Percentiles rank a stretch among this genome's conserved stretches.
These are phyloP conservation scores for Fusarium poae DNA, from an alignment of 2,329 filamentous ascomycete genomes.

Conservation along the genomic window DNA sequence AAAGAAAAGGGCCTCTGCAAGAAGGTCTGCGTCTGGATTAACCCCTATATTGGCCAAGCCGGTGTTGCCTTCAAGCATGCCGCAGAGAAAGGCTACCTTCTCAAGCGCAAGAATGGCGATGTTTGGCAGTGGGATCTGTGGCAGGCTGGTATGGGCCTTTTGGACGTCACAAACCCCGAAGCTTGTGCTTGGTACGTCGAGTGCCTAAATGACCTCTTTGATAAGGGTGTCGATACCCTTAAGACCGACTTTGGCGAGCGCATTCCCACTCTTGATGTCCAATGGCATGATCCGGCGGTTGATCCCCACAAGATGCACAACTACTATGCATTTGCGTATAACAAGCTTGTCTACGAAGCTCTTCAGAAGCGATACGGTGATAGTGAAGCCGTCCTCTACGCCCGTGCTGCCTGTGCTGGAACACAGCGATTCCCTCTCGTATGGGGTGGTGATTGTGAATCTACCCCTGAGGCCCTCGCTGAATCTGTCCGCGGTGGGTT, in stretches of 20 bases:
- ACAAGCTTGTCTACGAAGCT: constrained; percentile 76
- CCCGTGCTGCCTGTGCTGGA: constrained; percentile 75
- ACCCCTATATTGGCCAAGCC: constrained; percentile 79
- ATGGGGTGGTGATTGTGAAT: constrained; percentile 83
- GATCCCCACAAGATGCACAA: constrained; percentile 80
- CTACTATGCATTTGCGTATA: constrained; percentile 81
- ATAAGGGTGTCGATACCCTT: constrained; percentile 77
- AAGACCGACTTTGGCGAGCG: constrained; percentile 84
- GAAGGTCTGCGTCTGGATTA: constrained; percentile 82
- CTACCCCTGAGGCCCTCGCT: constrained; percentile 78
- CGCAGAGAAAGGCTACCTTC: constrained; percentile 74
- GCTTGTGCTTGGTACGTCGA: constrained; percentile 74
- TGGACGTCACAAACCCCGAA: constrained; percentile 80
- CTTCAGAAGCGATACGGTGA: constrained; percentile 66
- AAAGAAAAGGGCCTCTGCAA: constrained; percentile 71
- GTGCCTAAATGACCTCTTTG: constrained; percentile 73
- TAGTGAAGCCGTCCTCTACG: constrained; percentile 73
- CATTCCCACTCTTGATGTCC: constrained; percentile 74
- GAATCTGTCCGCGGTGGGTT: constrained; percentile 77
- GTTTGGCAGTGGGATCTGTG: constrained; percentile 83
- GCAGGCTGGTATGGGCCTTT: constrained; percentile 81
- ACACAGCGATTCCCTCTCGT: constrained; percentile 77
- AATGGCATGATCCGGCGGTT: constrained; percentile 70
- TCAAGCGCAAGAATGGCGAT: constrained; percentile 76
- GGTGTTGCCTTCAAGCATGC: constrained; percentile 75